Base-by-base conservation (phyloP, 495 filamentous ascomycete species). In the Hyphodiscus hymeniophilus region DNA sequence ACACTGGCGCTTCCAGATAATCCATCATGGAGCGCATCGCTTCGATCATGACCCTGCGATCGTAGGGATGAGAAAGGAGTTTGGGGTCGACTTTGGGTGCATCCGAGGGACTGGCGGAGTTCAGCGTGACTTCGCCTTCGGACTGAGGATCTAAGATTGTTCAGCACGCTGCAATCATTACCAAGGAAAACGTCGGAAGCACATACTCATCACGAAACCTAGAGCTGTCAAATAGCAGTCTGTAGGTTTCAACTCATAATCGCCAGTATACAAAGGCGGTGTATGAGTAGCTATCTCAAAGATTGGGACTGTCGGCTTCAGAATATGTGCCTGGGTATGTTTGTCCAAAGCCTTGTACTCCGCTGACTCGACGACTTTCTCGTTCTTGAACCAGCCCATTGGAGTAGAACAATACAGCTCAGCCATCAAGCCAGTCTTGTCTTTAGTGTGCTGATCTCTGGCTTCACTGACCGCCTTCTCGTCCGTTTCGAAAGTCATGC, bases 331-430 rank as follows among this genome's bases (percentile, higher is more conserved):
- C 54, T 74, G 67, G 10, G 64, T 64, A 0, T 55, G 20, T 3
- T 36, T 30, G 0, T 72, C 68, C 0, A 79, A 64, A 0, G 58
- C 64, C 33, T 66, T 54, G 61, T 74, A 77, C 54, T 74, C 73
- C 1, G 56, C 32, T 1, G 63, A 66, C 0, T 42, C 18, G 4
- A 57, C 44, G 2, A 80, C 48, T 0, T 47, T 47, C 26, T 70
- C 62, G 2, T 67, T 65, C 59, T 81, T 81, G 59, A 80, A 67
- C 66, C 68, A 83, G 1, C 75, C 77, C 18, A 68, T 64, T 0
- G 52, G 66, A 15, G 71, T 18, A 56, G 70, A 61, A 56, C 70
- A 72, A 28, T 50, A 50, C 17, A 50, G 1, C 13, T 17, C 10
- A 12, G 12, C 15, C 38, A 59, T 50, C 35, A 61, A 50, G 20